phyloP scores from a whole-genome alignment of 2,329 filamentous ascomycete species.

The Curvularia hawaiiensis region DNA sequence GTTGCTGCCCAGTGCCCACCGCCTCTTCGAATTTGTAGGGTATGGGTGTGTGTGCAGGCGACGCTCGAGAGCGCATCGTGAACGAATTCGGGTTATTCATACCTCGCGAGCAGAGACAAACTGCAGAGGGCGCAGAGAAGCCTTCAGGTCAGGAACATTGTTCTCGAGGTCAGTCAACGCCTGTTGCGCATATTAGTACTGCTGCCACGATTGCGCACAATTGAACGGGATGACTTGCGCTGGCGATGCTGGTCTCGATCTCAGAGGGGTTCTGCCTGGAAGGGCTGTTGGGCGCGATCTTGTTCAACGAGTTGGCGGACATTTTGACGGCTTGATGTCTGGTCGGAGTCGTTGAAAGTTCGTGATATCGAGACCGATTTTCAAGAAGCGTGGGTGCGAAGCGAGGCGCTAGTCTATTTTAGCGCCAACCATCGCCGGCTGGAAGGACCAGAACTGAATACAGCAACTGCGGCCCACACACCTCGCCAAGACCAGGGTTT shows the following conservation, averaged over 20 bases:
- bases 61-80: slow-evolving; percentile 35
- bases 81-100: slow-evolving; percentile 60
- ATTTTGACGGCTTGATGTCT: slow-evolving; percentile 58
- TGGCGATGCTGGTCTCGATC: slow-evolving; percentile 96
- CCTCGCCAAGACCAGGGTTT: neutral
- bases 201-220: slow-evolving; percentile 9
- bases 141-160: slow-evolving; percentile 98
- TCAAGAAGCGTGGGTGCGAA: slow-evolving; percentile 10
- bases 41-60: slow-evolving; percentile 33
- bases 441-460: neutral
- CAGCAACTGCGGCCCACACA: neutral
- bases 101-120: slow-evolving; percentile 99
- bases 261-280: slow-evolving; percentile 95
- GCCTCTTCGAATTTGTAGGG: slow-evolving; percentile 54
- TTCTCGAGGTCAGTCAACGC: slow-evolving; percentile 98
- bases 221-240: slow-evolving; percentile 61
- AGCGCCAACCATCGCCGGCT: slow-evolving; percentile 3
- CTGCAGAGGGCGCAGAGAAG: slow-evolving; percentile 94
- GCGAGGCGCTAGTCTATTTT: slow-evolving; percentile 13
- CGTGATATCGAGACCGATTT: slow-evolving; percentile 8
- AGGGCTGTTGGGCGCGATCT: slow-evolving; percentile 97
- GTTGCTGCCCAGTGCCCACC: slow-evolving; percentile 62
- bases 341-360: slow-evolving; percentile 34
- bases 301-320: slow-evolving; percentile 75
- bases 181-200: slow-evolving; percentile 28